Evolutionary conservation across 495 filamentous ascomycete genomes (phyloP).

Genomic region (Talaromyces proteolyticus): DNA sequence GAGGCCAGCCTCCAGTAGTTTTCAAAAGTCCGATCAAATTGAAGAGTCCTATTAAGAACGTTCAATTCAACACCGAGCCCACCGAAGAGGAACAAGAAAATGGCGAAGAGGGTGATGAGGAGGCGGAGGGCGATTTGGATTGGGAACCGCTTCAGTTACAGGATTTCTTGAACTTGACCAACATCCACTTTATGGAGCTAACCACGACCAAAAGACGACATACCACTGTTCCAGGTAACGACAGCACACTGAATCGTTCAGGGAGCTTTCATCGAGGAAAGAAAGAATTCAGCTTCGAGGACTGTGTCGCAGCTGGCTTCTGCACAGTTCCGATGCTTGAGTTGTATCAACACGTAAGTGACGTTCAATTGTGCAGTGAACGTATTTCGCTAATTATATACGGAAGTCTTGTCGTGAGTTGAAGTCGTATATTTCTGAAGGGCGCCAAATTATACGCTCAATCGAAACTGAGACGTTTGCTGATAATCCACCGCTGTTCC

Average conservation of each 20-base stretch:
- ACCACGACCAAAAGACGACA: slow-evolving; percentile 86
- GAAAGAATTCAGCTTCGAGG: slow-evolving; percentile 51
- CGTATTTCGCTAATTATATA: too few species aligned
- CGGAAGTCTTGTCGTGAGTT: slow-evolving; percentile 92
- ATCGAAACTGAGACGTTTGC: slow-evolving; percentile 83
- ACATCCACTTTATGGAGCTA: slow-evolving; percentile 95
- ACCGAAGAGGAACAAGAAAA: slow-evolving; percentile 14
- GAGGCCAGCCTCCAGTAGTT: not conserved
- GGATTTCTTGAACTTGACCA: slow-evolving; percentile 91
- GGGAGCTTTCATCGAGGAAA: slow-evolving; percentile 7
- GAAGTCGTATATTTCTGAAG: slow-evolving; percentile 91
- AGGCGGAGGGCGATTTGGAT: slow-evolving; percentile 23
- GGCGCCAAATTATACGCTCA: slow-evolving; percentile 75
- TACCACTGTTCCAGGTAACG: slow-evolving; percentile 61
- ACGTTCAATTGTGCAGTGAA: too few species aligned
- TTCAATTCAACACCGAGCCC: not conserved
- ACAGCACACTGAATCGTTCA: slow-evolving; percentile 34
- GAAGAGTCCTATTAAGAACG: slow-evolving; percentile 20
- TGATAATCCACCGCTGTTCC: slow-evolving; percentile 86
- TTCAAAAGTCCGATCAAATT: slow-evolving; percentile 4
- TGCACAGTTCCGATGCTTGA: slow-evolving; percentile 91
- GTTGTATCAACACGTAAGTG: slow-evolving; percentile 82
- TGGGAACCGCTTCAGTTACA: slow-evolving; percentile 76
- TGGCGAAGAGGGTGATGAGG: slow-evolving; percentile 12
- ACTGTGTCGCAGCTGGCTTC: slow-evolving; percentile 79